phyloP scores from a whole-genome alignment of 257 asterid genomes.

The Solanum phureja region DNA sequence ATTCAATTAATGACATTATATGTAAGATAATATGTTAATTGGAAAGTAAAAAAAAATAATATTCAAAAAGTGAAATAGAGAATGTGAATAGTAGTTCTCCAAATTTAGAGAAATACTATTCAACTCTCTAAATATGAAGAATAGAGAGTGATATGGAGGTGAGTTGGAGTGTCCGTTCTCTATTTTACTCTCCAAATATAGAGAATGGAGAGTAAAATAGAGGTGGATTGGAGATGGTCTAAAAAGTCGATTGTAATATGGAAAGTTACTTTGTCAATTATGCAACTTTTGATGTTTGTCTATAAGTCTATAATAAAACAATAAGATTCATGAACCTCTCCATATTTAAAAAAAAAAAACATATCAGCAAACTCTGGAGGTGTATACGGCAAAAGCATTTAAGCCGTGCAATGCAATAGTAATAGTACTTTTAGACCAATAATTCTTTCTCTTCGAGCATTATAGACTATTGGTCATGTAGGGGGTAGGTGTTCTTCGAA shows the following conservation, averaged over 20 bases:
- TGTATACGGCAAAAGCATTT: slow-evolving; percentile 1
- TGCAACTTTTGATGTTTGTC: neutral
- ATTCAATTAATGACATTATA: too few species aligned
- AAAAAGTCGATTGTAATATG: slow-evolving; percentile 3
- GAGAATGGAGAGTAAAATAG: too few species aligned
- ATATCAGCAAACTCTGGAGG: neutral
- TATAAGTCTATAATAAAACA: neutral
- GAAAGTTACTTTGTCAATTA: neutral
- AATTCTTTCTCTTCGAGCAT: neutral
- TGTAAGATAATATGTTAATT: too few species aligned
- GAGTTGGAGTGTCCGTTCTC: too few species aligned
- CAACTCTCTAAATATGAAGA: too few species aligned
- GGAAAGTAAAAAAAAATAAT: too few species aligned
- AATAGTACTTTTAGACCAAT: neutral
- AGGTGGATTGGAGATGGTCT: neutral
- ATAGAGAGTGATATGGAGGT: too few species aligned
- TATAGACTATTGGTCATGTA: neutral
- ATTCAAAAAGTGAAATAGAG: too few species aligned
- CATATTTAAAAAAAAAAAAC: neutral
- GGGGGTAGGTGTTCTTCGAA: neutral
- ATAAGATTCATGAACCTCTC: neutral
- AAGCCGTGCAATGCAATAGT: neutral
- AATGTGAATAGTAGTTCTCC: too few species aligned
- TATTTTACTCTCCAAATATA: too few species aligned
- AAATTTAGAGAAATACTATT: too few species aligned